Evolutionary conservation across 768 basidiomycete genomes (phyloP).

Genomic region (Mycena sanguinolenta): DNA sequence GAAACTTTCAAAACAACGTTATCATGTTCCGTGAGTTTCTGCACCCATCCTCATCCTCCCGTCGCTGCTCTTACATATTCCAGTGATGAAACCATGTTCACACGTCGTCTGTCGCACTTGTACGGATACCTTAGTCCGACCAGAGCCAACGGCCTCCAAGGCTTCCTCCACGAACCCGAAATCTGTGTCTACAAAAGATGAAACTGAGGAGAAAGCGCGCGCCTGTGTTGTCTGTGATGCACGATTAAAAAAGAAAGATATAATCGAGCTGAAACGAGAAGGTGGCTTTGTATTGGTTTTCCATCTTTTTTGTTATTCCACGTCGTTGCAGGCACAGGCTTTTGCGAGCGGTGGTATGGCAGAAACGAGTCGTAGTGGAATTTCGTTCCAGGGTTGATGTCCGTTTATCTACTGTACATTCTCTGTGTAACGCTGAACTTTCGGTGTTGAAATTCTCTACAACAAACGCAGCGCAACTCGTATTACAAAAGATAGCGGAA

Average conservation of each 20-base stretch:
- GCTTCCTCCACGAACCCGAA: neutral
- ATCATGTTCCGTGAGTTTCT: conserved; percentile 72
- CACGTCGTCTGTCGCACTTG: conserved; percentile 95
- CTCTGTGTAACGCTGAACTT: too few species aligned
- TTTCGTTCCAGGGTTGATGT: conserved; percentile 80
- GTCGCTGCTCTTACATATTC: neutral
- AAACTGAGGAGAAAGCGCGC: neutral
- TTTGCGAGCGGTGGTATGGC: conserved; percentile 94
- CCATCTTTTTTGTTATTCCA: neutral
- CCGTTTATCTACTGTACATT: too few species aligned
- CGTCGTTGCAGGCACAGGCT: conserved; percentile 81
- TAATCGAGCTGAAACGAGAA: conserved; percentile 90
- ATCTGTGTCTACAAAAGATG: conserved; percentile 5
- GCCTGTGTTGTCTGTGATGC: conserved; percentile 91
- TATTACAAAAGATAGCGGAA: neutral
- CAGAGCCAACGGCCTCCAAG: conserved; percentile 59
- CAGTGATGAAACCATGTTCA: conserved; percentile 88
- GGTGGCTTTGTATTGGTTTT: conserved; percentile 58
- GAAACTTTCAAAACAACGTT: conserved; percentile 81
- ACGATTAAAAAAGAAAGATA: conserved; percentile 72
- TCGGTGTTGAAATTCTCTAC: too few species aligned
- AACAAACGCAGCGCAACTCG: too few species aligned
- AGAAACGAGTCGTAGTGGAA: conserved; percentile 82
- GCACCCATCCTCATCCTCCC: neutral
- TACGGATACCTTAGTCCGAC: conserved; percentile 86